phyloP scores from a whole-genome alignment of 2,329 filamentous ascomycete genomes.

The Cercospora citrullina region DNA sequence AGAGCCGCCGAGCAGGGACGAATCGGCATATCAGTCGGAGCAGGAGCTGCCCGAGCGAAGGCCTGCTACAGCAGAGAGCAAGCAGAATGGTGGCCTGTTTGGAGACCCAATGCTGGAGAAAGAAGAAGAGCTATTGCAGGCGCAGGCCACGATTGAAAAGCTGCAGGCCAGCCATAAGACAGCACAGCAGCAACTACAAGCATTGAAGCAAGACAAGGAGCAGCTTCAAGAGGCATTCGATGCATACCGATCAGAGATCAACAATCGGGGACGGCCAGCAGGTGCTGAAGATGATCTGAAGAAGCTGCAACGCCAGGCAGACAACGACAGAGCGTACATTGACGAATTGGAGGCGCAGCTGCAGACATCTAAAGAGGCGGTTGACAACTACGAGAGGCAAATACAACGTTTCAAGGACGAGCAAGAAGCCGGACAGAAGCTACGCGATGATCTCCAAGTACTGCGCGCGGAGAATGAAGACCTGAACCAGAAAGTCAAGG shows the following conservation, averaged over 20 bases:
- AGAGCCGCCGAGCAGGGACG: conserved; percentile 34
- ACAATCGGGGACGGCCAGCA: conserved; percentile 41
- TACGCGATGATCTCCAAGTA: conserved; percentile 54
- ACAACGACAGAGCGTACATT: conserved; percentile 52
- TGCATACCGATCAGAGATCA: conserved; percentile 48
- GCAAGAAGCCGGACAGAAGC: conserved; percentile 48
- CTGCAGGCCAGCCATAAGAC: conserved; percentile 45
- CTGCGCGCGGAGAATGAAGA: conserved; percentile 52
- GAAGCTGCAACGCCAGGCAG: conserved; percentile 46
- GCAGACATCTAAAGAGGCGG: conserved; percentile 44
- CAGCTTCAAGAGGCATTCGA: conserved; percentile 52
- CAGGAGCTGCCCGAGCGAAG: conserved; percentile 28
- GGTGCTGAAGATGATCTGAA: conserved; percentile 46
- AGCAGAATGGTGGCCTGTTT: conserved; percentile 29
- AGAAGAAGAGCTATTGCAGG: conserved; percentile 52
- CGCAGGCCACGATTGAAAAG: conserved; percentile 49
- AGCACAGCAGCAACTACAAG: conserved; percentile 46
- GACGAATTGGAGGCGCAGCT: conserved; percentile 52
- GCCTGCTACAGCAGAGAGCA: conserved; percentile 22
- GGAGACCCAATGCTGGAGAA: conserved; percentile 51
- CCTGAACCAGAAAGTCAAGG: conserved; percentile 50
- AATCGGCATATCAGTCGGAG: conserved; percentile 36
- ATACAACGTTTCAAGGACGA: conserved; percentile 47
- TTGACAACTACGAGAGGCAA: conserved; percentile 50
- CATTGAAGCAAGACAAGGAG: conserved; percentile 44